Evolutionary conservation across 2,329 filamentous ascomycete species (phyloP).

Genomic region (Verticillium nonalfalfae): DNA sequence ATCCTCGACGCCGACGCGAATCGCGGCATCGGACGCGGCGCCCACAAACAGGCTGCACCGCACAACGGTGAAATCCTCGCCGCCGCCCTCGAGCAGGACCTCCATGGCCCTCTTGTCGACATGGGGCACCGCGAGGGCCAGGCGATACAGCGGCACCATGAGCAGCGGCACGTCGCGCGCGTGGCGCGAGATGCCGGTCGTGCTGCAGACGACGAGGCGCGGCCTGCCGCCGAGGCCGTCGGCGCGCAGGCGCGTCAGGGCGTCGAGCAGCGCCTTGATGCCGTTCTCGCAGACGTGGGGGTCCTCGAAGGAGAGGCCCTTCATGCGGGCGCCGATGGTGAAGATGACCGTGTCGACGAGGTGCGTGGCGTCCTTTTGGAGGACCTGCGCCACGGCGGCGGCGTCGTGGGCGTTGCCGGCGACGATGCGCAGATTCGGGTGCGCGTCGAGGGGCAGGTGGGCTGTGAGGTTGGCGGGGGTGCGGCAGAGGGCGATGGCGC

Average conservation of each 20-base stretch:
- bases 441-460: slow-evolving; percentile 20
- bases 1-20: slow-evolving; percentile 26
- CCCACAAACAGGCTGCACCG: slow-evolving; percentile 22
- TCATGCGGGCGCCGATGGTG: slow-evolving; percentile 35
- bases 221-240: slow-evolving; percentile 19
- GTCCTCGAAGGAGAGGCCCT: slow-evolving; percentile 32
- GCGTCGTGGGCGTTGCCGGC: slow-evolving; percentile 41
- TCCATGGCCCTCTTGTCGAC: slow-evolving; percentile 40
- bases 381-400: slow-evolving; percentile 25
- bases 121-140: slow-evolving; percentile 28
- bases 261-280: slow-evolving; percentile 32
- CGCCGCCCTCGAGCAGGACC: slow-evolving; percentile 18
- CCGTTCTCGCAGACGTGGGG: slow-evolving; percentile 40
- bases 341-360: slow-evolving; percentile 40
- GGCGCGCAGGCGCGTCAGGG: slow-evolving; percentile 23
- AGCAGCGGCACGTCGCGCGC: slow-evolving; percentile 32
- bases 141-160: slow-evolving; percentile 33
- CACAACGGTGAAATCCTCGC: slow-evolving; percentile 22
- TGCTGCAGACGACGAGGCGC: slow-evolving; percentile 29
- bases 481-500: slow-evolving; percentile 42
- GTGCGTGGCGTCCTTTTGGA: slow-evolving; percentile 20
- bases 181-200: slow-evolving; percentile 32
- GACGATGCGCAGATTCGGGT: slow-evolving; percentile 33
- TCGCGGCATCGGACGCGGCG: slow-evolving; percentile 12
- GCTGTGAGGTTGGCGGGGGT: slow-evolving; percentile 39